These are phyloP conservation scores for Talaromyces wortmannii DNA, from an alignment of 495 filamentous ascomycete species.

Conservation along the genomic window DNA sequence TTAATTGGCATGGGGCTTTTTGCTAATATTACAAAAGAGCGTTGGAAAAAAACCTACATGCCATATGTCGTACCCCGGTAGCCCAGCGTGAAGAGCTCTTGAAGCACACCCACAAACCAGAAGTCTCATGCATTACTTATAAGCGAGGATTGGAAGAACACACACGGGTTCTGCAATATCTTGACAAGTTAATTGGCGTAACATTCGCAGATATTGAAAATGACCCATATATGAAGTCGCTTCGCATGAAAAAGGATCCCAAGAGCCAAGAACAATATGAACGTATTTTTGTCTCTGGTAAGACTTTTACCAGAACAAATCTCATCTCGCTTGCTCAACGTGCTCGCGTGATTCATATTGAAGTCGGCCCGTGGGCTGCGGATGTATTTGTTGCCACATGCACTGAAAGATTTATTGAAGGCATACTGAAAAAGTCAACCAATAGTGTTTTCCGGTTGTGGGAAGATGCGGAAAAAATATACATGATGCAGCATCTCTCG, in stretches of 20 bases:
- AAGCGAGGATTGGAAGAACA: neutral
- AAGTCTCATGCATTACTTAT: conserved; percentile 1
- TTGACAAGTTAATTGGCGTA: conserved; percentile 12
- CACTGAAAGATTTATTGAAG: conserved; percentile 37
- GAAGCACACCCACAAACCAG: conserved; percentile 59
- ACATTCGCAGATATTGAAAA: conserved; percentile 48
- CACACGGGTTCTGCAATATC: conserved; percentile 11
- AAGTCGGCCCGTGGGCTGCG: conserved; percentile 69
- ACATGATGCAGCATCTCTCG: conserved; percentile 48
- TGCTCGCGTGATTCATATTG: conserved; percentile 42
- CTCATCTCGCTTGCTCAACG: conserved; percentile 51
- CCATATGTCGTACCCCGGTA: conserved; percentile 66
- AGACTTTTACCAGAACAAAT: conserved; percentile 59
- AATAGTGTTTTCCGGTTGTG: conserved; percentile 2
- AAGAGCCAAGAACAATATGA: conserved; percentile 26
- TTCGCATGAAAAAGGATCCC: conserved; percentile 29
- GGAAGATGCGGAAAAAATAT: conserved; percentile 43
- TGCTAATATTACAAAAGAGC: conserved; percentile 23
- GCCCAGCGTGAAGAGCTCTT: conserved; percentile 64
- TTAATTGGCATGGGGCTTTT: neutral
- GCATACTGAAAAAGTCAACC: conserved; percentile 16
- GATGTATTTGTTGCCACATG: conserved; percentile 63
- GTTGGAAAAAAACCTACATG: conserved; percentile 72
- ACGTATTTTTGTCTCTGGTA: conserved; percentile 37
- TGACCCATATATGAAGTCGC: conserved; percentile 64